phyloP scores from a whole-genome alignment of 495 filamentous ascomycete species.

The Apodospora peruviana region DNA sequence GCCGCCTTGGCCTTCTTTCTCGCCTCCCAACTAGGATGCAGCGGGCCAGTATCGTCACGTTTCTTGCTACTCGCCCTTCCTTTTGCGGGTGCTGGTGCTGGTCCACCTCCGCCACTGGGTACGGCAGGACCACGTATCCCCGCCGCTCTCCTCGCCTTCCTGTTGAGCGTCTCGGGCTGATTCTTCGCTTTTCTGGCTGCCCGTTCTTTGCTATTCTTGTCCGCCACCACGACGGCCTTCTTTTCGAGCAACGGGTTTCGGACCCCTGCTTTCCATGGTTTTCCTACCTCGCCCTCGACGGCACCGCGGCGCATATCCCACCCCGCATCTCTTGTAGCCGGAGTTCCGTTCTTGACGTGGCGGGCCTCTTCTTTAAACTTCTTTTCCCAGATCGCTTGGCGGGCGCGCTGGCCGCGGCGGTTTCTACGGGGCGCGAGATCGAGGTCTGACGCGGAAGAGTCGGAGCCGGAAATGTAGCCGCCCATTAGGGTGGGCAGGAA shows the following conservation, averaged over 20 bases:
- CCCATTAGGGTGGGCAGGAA: constrained; percentile 88
- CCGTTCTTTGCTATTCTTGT: too few relatives aligned
- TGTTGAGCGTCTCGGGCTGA: not conserved
- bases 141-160: not conserved
- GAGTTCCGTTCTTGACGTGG: constrained; percentile 16
- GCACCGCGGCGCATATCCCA: constrained; percentile 50
- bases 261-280: constrained; percentile 43
- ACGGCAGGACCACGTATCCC: not conserved
- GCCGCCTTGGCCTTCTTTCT: constrained; percentile 78
- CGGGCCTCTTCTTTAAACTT: constrained; percentile 57
- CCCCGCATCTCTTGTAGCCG: constrained; percentile 33
- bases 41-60: constrained; percentile 54
- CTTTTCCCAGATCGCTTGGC: constrained; percentile 85
- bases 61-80: constrained; percentile 27
- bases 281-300: constrained; percentile 28
- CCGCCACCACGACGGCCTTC: too few relatives aligned
- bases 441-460: constrained; percentile 50
- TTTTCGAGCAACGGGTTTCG: constrained; percentile 15
- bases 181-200: not conserved
- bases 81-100: constrained; percentile 14
- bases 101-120: constrained; percentile 1
- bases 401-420: constrained; percentile 79
- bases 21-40: constrained; percentile 95
- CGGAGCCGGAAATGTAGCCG: constrained; percentile 89
- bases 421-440: constrained; percentile 62